A percentile compares a stretch with the other conserved stretches of the same genome.
These are phyloP conservation scores for Microglena sp. DNA, from an alignment of 139 green algal genomes.

Conservation along the genomic window DNA sequence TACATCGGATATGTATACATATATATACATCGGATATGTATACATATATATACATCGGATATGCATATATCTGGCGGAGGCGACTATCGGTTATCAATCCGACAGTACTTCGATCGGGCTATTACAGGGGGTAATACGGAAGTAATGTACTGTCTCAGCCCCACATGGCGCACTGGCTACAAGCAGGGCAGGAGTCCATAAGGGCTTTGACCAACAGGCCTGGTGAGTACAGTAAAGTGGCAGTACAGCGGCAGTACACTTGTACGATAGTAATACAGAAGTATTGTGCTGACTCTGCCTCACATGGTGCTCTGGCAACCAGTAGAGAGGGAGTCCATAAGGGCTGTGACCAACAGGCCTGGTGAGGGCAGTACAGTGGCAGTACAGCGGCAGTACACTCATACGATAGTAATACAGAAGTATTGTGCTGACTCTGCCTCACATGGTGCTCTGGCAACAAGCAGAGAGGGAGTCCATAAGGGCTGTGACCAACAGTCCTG, in stretches of 20 bases:
- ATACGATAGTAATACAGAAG: too few relatives aligned
- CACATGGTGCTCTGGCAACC: not conserved
- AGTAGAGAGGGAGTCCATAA: constrained; percentile 10
- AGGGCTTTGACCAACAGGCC: constrained; percentile 47
- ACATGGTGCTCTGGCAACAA: not conserved
- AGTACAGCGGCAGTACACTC: too few relatives aligned
- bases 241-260: not conserved
- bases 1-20: too few relatives aligned
- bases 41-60: too few relatives aligned
- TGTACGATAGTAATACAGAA: too few relatives aligned
- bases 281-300: constrained; percentile 15
- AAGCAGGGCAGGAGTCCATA: constrained; percentile 9
- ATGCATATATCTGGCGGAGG: too few relatives aligned
- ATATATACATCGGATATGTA: too few relatives aligned
- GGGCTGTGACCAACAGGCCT: constrained; percentile 51
- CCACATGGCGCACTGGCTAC: not conserved
- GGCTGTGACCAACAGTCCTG: constrained; percentile 54
- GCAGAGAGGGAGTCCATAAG: constrained; percentile 10
- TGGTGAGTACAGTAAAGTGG: constrained; percentile 32
- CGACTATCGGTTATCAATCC: too few relatives aligned
- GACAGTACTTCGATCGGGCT: too few relatives aligned
- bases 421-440: constrained; percentile 15
- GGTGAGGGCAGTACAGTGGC: constrained; percentile 24
- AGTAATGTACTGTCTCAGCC: constrained; percentile 16
- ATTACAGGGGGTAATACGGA: too few relatives aligned